Conservation (phyloP, 768 basidiomycete species). For the Trametes maxima region DNA sequence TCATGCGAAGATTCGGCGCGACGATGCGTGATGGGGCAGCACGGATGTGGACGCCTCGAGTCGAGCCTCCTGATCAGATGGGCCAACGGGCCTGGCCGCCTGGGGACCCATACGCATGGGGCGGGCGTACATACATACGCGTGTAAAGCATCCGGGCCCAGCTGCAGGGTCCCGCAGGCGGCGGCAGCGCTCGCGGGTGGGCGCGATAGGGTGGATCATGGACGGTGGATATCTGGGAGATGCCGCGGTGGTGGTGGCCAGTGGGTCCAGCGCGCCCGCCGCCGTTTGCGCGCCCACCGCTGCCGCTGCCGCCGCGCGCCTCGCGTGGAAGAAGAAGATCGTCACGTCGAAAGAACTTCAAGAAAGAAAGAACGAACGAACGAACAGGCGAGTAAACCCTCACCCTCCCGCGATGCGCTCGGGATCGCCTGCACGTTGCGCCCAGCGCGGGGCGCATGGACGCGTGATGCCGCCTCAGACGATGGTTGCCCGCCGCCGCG, state of each 20-base stretch:
- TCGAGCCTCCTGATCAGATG: constrained; percentile 3
- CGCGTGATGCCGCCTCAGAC: background rate
- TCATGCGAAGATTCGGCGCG: background rate
- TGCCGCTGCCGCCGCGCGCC: background rate
- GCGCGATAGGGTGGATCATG: background rate
- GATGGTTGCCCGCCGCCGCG: background rate
- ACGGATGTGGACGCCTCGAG: background rate
- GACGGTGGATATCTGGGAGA: background rate
- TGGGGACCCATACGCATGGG: too few species aligned
- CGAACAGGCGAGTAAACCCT: too few species aligned
- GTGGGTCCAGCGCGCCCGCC: constrained; percentile 6
- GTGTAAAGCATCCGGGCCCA: background rate
- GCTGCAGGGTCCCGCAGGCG: too few species aligned
- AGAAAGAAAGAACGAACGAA: too few species aligned
- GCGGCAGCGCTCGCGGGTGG: too few species aligned
- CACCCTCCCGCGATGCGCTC: background rate
- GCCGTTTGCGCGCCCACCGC: background rate
- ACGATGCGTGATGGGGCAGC: background rate
- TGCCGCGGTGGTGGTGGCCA: constrained; percentile 3
- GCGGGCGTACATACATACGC: background rate
- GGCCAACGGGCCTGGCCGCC: too few species aligned
- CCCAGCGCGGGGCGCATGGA: background rate
- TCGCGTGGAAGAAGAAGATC: background rate
- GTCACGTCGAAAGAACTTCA: background rate
- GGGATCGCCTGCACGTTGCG: background rate